phyloP scores from a whole-genome alignment of 495 filamentous ascomycete genomes.

The Penicillium manginii region DNA sequence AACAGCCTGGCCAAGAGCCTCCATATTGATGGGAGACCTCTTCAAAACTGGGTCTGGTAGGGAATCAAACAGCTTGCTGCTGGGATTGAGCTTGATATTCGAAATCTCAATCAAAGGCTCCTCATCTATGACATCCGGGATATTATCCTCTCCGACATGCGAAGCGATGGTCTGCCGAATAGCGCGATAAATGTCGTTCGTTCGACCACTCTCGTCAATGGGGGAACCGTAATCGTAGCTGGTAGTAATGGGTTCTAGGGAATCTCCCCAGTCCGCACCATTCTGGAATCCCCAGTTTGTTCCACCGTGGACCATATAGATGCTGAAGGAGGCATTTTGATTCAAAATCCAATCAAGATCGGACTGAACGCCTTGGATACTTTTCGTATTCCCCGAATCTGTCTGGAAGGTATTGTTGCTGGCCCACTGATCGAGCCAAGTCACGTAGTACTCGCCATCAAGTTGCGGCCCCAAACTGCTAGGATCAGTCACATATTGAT shows the following conservation, averaged over 20 bases:
- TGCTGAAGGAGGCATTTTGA: slow-evolving; percentile 44
- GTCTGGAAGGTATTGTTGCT: slow-evolving; percentile 35
- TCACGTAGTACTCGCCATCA: slow-evolving; percentile 52
- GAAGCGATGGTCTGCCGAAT: slow-evolving; percentile 40
- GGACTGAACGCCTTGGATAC: slow-evolving; percentile 20
- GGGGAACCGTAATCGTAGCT: slow-evolving; percentile 55
- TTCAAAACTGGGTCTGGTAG: slow-evolving; percentile 24
- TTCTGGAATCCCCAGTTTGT: slow-evolving; percentile 51
- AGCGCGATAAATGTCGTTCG: slow-evolving; percentile 42
- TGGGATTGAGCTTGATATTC: slow-evolving; percentile 30
- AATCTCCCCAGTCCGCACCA: slow-evolving; percentile 45
- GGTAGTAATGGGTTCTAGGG: slow-evolving; percentile 39
- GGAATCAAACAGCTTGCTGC: slow-evolving; percentile 31
- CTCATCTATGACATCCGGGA: slow-evolving; percentile 35
- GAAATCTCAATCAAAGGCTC: slow-evolving; percentile 34
- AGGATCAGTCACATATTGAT: slow-evolving; percentile 42
- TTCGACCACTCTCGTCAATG: slow-evolving; percentile 51
- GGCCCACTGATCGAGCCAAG: slow-evolving; percentile 43
- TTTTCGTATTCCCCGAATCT: slow-evolving; percentile 19
- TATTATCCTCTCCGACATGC: slow-evolving; percentile 32
- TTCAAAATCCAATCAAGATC: slow-evolving; percentile 45
- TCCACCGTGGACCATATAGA: slow-evolving; percentile 56
- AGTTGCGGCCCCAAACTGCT: slow-evolving; percentile 45
- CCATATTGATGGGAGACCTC: slow-evolving; percentile 42
- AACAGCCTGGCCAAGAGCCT: slow-evolving; percentile 43